Base-by-base conservation (phyloP, 345 rosid genomes). In the Turritis glabra region DNA sequence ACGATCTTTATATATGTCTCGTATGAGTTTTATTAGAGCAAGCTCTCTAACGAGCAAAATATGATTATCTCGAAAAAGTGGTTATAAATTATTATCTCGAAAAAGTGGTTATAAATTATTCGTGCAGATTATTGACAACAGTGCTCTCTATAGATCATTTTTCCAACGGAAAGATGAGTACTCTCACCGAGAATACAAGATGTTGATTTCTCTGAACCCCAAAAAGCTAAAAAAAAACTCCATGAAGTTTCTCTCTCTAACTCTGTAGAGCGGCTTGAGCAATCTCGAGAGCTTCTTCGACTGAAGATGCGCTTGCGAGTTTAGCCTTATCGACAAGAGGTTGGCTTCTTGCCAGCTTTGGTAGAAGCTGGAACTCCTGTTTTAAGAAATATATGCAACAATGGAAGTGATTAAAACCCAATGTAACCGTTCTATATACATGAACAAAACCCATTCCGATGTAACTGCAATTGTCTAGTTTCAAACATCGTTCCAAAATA, bases 301-400 rank as follows among this genome's bases (percentile, higher is more conserved):
- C 97, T 5, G 97, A 91, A 50, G 97, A 84, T 60, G 97, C 96
- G 30, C 82, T 83, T 61, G 83, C 84, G 60, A 91, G 97, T 80
- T 85, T 85, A 41, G 86, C 78, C 78, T 85, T 91, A 32, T 95
- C 93, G 12, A 91, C 83, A 0, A 65, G 41, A 25, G 99, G 99
- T 76, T 89, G 96, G 81, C 83, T 77, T 85, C 97, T 82, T n/a
- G 92, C 93, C 52, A 88, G 87, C 82, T 84, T 79, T 8, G 93
- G 96, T 11, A 92, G 95, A 56, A 92, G 90, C 80, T 92, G 84
- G 69, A 90, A 87, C 85, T 92, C 98, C 98, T 87, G 77, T 66
- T 5, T 57, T 32, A 27, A 64, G 26, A 71, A 15, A 64, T 18
- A 47, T 19, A 21, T 8, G 47, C 40, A 64, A 48, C 9, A 46